These are phyloP conservation scores for Cercospora canescens DNA, from an alignment of 2,329 filamentous ascomycete genomes.

Conservation along the genomic window DNA sequence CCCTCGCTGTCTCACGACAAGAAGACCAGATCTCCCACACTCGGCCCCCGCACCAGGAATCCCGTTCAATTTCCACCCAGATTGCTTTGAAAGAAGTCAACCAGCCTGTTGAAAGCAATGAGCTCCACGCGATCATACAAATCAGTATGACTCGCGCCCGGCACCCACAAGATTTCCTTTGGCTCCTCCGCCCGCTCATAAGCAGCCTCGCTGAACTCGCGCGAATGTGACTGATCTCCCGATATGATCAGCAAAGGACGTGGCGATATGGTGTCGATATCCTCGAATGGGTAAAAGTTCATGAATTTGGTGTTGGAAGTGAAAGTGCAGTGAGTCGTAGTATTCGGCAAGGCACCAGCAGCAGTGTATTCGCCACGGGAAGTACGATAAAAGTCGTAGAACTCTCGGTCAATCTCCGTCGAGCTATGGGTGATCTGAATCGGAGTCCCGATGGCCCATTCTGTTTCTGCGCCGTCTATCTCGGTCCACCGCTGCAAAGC, in stretches of 20 bases:
- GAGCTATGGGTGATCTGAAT: conserved; percentile 5
- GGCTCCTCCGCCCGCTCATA: conserved; percentile 12
- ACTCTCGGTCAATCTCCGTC: not conserved
- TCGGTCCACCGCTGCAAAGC: not conserved
- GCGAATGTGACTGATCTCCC: conserved; percentile 7
- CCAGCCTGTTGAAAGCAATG: conserved; percentile 9
- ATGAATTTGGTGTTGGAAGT: conserved; percentile 8
- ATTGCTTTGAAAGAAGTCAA: not conserved
- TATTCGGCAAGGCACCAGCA: conserved; percentile 3
- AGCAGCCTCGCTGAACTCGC: conserved; percentile 14
- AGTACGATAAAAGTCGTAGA: conserved; percentile 15
- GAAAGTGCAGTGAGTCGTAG: not conserved
- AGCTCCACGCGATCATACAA: conserved; percentile 13
- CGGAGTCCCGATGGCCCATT: not conserved
- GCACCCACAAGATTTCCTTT: conserved; percentile 10
- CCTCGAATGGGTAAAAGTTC: conserved; percentile 18
- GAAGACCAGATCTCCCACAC: too few relatives aligned
- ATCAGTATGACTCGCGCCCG: conserved; percentile 9
- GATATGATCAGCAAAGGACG: conserved; percentile 14
- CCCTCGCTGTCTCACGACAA: too few relatives aligned
- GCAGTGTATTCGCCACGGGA: conserved; percentile 10
- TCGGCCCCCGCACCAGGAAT: too few relatives aligned
- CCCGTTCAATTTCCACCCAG: not conserved
- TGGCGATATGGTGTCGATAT: conserved; percentile 15
- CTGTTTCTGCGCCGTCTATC: not conserved